Evolutionary conservation across 805 yeast species (phyloP).

Genomic region (Starmera quercuum): DNA sequence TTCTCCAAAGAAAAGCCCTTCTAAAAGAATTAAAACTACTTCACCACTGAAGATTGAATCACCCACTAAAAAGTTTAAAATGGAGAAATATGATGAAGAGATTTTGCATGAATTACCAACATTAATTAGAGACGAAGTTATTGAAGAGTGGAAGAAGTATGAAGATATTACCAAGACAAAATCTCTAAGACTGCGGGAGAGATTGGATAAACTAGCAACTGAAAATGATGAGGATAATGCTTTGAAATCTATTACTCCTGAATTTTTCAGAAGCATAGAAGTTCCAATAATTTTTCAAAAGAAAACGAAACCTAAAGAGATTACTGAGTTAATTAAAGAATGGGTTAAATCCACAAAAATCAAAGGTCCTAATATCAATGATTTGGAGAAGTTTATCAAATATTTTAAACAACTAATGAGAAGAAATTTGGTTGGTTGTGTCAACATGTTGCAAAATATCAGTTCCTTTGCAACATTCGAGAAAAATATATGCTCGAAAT

Average conservation of each 20-base stretch:
- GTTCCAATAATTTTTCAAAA: slow-evolving; percentile 24
- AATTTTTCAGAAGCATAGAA: slow-evolving; percentile 7
- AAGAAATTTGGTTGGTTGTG: slow-evolving; percentile 16
- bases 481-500: too few relatives aligned
- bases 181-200: slow-evolving; percentile 7
- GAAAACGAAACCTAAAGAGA: slow-evolving; percentile 23
- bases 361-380: slow-evolving; percentile 33
- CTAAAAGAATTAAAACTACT: slow-evolving; percentile 8
- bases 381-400: slow-evolving; percentile 26
- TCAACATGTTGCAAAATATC: slow-evolving; percentile 11
- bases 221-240: slow-evolving; percentile 1
- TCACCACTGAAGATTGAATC: slow-evolving; percentile 4
- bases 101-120: slow-evolving; percentile 18
- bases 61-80: slow-evolving; percentile 1
- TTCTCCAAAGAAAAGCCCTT: slow-evolving; percentile 6
- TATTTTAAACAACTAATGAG: slow-evolving; percentile 24
- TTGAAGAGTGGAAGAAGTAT: slow-evolving; percentile 14
- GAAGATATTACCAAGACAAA: slow-evolving; percentile 7
- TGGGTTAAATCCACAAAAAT: slow-evolving; percentile 30
- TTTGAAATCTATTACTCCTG: slow-evolving; percentile 3
- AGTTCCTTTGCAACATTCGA: too few relatives aligned
- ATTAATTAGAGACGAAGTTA: slow-evolving; percentile 9
- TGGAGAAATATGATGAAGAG: slow-evolving; percentile 11
- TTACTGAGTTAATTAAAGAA: slow-evolving; percentile 21
- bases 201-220: not conserved